Evolutionary conservation across 129 eudicot species (phyloP).

Genomic region (sunflower (Helianthus annuus)): HanXRQr2.0-SUNRISE NC_035438.2:19263445-19263944

Average conservation of each 20-base stretch:
- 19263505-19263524: constrained; percentile 98
- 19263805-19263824: constrained; percentile 55
- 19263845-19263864: constrained; percentile 45
- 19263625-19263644: constrained; percentile 36
- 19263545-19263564: constrained; percentile 64
- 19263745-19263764: constrained; percentile 51
- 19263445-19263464: constrained; percentile 47
- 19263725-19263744: constrained; percentile 72
- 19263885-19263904: constrained; percentile 36
- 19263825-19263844: constrained; percentile 52
- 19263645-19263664: constrained; percentile 38
- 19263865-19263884: constrained; percentile 39
- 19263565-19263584: constrained; percentile 33
- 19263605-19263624: constrained; percentile 28
- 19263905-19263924: constrained; percentile 47
- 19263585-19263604: constrained; percentile 30
- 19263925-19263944: constrained; percentile 47
- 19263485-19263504: constrained; percentile 77
- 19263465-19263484: constrained; percentile 53
- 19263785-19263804: constrained; percentile 51
- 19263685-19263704: constrained; percentile 84
- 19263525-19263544: constrained; percentile 97
- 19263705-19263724: constrained; percentile 83
- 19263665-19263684: constrained; percentile 71
- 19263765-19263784: constrained; percentile 47